Evolutionary conservation across 164 flowering plant genomes (phyloP).

Genomic region (Warburgia ugandensis): DNA sequence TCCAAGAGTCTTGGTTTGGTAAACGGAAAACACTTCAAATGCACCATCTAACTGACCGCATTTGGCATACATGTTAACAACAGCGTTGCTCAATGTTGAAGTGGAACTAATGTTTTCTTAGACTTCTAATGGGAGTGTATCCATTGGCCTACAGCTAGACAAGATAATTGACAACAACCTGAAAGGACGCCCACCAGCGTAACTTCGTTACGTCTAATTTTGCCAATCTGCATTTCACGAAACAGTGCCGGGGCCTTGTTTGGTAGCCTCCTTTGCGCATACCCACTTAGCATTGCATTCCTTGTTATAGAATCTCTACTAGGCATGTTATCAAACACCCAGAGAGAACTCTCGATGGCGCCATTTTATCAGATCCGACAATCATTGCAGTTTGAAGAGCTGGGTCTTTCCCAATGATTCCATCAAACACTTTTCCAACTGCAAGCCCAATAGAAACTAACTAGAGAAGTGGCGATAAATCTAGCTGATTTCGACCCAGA

Average conservation of each 20-base stretch:
- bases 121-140: conserved; percentile 3
- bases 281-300: conserved; percentile 16
- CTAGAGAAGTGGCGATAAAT: conserved; percentile 5
- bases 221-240: conserved; percentile 8
- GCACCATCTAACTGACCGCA: conserved; percentile 13
- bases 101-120: neutral
- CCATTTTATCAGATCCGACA: conserved; percentile 6
- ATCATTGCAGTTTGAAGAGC: conserved; percentile 7
- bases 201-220: conserved; percentile 1
- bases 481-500: conserved; percentile 1
- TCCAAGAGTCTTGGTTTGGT: conserved; percentile 4
- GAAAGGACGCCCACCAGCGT: conserved; percentile 9
- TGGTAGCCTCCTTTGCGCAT: conserved; percentile 5
- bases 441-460: conserved; percentile 7
- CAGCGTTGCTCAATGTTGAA: conserved; percentile 8
- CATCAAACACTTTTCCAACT: conserved; percentile 7
- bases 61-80: conserved; percentile 15
- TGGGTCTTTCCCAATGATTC: conserved; percentile 9
- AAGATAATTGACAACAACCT: conserved; percentile 10
- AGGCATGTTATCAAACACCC: conserved; percentile 8
- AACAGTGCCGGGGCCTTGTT: conserved; percentile 8
- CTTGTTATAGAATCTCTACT: conserved; percentile 7
- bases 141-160: conserved; percentile 11
- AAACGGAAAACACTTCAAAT: neutral
- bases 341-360: neutral